Conservation (phyloP, 352 stramenopile genomes). For the Phytophthora syringae region DNA sequence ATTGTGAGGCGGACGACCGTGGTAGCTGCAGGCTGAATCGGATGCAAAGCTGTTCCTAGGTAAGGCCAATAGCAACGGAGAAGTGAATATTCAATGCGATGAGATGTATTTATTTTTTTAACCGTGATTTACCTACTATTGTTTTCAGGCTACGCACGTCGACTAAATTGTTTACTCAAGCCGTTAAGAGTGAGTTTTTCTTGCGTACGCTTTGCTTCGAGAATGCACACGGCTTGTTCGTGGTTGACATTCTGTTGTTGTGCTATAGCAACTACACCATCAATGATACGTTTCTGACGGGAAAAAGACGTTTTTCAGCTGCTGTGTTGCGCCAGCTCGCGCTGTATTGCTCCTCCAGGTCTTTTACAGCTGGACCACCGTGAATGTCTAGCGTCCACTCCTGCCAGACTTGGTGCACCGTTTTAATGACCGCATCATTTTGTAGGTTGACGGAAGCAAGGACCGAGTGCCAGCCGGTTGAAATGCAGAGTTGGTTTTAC, state of each 20-base stretch:
- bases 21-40: no score
- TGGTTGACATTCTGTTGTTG: conserved; percentile 2
- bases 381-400: conserved; percentile 1
- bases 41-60: no score
- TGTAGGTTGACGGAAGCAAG: neutral
- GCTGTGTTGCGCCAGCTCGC: conserved; percentile 2
- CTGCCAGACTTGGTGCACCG: conserved; percentile 12
- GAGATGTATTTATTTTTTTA: neutral
- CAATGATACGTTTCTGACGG: conserved; percentile 7
- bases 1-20: no score
- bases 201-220: conserved; percentile 1
- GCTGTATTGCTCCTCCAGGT: conserved; percentile 2
- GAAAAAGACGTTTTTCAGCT: conserved; percentile 12
- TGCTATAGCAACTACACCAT: conserved; percentile 3
- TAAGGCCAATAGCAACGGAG: no score
- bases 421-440: conserved; percentile 5
- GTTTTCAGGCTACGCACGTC: neutral
- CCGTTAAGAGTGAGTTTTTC: conserved; percentile 3
- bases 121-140: neutral
- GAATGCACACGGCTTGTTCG: conserved; percentile 4
- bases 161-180: conserved; percentile 1
- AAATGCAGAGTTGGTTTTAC: neutral
- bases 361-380: neutral
- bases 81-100: neutral
- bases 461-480: no score